Base-by-base conservation (phyloP, 208 protist genomes). In the Trypanosoma congolense region DNA sequence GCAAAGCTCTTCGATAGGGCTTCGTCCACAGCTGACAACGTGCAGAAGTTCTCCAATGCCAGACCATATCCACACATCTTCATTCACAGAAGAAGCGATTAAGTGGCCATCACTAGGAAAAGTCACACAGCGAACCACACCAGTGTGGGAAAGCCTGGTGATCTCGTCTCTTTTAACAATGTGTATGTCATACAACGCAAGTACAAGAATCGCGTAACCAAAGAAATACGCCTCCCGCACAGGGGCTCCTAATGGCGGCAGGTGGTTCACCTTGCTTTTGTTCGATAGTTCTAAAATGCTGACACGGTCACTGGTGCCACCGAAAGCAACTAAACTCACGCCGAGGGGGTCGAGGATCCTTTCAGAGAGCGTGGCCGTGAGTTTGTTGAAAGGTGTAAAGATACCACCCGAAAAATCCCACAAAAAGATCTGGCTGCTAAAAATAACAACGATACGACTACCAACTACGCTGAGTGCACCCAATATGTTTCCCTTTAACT, bases 341-440 rank as follows among this genome's bases (percentile, higher is more conserved):
- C 79, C 76, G 63, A 83, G 78, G 16, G 70, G 19, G 58, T 90
- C 65, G 16, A 90, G 57, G 36, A 56, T 55, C 18, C 60, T 56
- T 14, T 51, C 38, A 42, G 45, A 63, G 28, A 70, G 38, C 3
- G 65, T 62, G 9, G 77, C 58, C 10, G 61, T 75, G 16, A 78
- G 35, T 9, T 83, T 74, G 1, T 62, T 61, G 31, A 89, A 73
- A 30, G 77, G 50, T 21, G 76, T 72, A 51, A 80, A 70, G 14
- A 70, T 77, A 43, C 77, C 67, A 33, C 61, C 62, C 29, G 73
- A 69, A 76, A 88, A 86, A 70, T 93, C 80, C 81, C 81, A 93
- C 19, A 90, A 42, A 12, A 87, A 42, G 22, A 90, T 48, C 40
- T 80, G 68, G 45, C 47, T 53, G 46, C 62, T 65, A 26, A 73